These are phyloP conservation scores for Ballota nigra DNA, from an alignment of 257 asterid species.

Conservation along the genomic window DNA sequence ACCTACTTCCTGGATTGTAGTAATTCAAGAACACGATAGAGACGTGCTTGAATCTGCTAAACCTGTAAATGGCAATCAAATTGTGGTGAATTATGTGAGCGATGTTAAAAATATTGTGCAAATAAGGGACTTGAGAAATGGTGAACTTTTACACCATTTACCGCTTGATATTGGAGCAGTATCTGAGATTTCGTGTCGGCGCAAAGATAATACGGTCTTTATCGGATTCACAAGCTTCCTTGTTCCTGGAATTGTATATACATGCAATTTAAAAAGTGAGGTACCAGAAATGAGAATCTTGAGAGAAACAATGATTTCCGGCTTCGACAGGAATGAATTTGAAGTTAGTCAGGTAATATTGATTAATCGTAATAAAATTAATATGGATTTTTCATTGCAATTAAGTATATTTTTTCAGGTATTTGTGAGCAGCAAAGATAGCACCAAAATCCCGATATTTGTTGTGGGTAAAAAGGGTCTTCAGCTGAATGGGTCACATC, in stretches of 20 bases:
- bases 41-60: slow-evolving; percentile 82
- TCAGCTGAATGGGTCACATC: slow-evolving; percentile 74
- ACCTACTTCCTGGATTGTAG: slow-evolving; percentile 66
- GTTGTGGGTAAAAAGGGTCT: slow-evolving; percentile 70
- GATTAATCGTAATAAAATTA: not conserved
- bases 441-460: slow-evolving; percentile 69
- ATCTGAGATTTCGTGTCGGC: slow-evolving; percentile 34
- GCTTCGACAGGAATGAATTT: slow-evolving; percentile 67
- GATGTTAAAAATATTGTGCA: slow-evolving; percentile 89
- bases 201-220: slow-evolving; percentile 54
- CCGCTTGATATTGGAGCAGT: slow-evolving; percentile 84
- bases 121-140: slow-evolving; percentile 73
- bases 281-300: slow-evolving; percentile 57
- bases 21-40: slow-evolving; percentile 56
- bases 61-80: slow-evolving; percentile 60
- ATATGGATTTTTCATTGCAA: not conserved
- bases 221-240: slow-evolving; percentile 80
- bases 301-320: slow-evolving; percentile 67
- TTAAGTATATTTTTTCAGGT: slow-evolving; percentile 44
- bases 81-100: slow-evolving; percentile 66
- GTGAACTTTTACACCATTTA: slow-evolving; percentile 56
- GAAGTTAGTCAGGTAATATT: slow-evolving; percentile 67
- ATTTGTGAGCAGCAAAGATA: slow-evolving; percentile 79
- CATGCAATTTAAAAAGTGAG: slow-evolving; percentile 53
- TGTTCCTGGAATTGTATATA: slow-evolving; percentile 69